phyloP scores from a whole-genome alignment of 495 filamentous ascomycete species.

The Usnea hakonensis region DNA sequence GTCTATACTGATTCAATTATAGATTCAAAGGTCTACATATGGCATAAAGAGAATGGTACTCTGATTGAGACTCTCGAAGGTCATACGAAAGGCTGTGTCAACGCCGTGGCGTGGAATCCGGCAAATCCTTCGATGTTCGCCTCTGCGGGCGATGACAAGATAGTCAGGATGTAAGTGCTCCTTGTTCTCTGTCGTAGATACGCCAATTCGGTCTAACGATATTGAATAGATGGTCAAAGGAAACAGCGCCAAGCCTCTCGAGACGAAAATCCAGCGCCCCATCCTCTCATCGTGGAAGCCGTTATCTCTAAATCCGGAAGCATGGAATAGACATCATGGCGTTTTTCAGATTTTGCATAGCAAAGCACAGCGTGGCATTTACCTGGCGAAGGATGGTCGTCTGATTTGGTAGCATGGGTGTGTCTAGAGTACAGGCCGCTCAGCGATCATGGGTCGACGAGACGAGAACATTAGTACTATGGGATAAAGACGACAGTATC shows the following conservation, averaged over 20 bases:
- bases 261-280: conserved; percentile 23
- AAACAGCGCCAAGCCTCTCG: conserved; percentile 7
- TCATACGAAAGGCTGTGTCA: conserved; percentile 69
- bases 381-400: conserved; percentile 10
- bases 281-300: conserved; percentile 12
- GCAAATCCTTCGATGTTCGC: conserved; percentile 77
- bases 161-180: conserved; percentile 70
- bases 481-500: neutral
- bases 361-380: conserved; percentile 9
- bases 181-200: too few species aligned
- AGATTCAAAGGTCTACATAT: conserved; percentile 80
- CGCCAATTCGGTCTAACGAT: neutral
- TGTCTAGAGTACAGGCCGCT: neutral
- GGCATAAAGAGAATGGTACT: conserved; percentile 74
- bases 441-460: neutral
- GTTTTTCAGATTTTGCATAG: conserved; percentile 15
- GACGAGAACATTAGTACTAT: neutral
- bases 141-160: conserved; percentile 79
- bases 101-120: conserved; percentile 89
- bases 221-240: conserved; percentile 20
- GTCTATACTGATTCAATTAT: conserved; percentile 6
- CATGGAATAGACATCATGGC: neutral
- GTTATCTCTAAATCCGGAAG: conserved; percentile 1
- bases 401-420: conserved; percentile 8
- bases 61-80: conserved; percentile 69